These are phyloP conservation scores for Phytophthora hybrid DNA, from an alignment of 352 stramenopile species.

Conservation along the genomic window DNA sequence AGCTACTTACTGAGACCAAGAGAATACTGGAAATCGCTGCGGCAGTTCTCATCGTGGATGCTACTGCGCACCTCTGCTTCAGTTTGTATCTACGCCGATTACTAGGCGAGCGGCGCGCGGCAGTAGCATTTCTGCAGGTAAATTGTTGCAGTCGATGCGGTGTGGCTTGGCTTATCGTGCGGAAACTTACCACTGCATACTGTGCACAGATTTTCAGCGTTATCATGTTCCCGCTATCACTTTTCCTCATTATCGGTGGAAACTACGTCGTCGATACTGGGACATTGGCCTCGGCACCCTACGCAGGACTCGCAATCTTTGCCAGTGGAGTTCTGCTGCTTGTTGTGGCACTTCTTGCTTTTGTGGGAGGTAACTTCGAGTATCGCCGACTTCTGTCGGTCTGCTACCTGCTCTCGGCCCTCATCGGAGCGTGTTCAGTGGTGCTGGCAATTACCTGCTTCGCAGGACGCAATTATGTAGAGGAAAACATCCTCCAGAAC, in stretches of 20 bases:
- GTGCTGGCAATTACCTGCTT: slow-evolving; percentile 70
- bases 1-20: slow-evolving; percentile 59
- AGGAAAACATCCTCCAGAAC: slow-evolving; percentile 62
- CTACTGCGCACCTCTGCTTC: slow-evolving; percentile 48
- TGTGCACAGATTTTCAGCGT: slow-evolving; percentile 64
- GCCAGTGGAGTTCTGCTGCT: slow-evolving; percentile 60
- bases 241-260: slow-evolving; percentile 73
- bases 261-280: slow-evolving; percentile 80
- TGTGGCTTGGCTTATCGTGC: background rate
- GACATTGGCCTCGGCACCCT: slow-evolving; percentile 70
- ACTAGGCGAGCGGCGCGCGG: slow-evolving; percentile 60
- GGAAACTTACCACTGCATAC: background rate
- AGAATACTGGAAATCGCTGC: slow-evolving; percentile 48
- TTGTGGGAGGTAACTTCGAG: slow-evolving; percentile 78
- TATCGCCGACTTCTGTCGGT: slow-evolving; percentile 80
- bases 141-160: background rate
- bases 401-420: slow-evolving; percentile 69
- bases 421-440: slow-evolving; percentile 56
- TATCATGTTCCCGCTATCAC: slow-evolving; percentile 66
- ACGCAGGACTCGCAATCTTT: slow-evolving; percentile 80
- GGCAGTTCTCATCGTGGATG: slow-evolving; percentile 46
- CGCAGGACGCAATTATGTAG: slow-evolving; percentile 51
- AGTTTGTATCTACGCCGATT: slow-evolving; percentile 54
- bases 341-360: slow-evolving; percentile 65
- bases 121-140: slow-evolving; percentile 73